These are phyloP conservation scores for Guadua angustifolia DNA, from an alignment of 176 grass and related monocot species.

Conservation along the genomic window DNA sequence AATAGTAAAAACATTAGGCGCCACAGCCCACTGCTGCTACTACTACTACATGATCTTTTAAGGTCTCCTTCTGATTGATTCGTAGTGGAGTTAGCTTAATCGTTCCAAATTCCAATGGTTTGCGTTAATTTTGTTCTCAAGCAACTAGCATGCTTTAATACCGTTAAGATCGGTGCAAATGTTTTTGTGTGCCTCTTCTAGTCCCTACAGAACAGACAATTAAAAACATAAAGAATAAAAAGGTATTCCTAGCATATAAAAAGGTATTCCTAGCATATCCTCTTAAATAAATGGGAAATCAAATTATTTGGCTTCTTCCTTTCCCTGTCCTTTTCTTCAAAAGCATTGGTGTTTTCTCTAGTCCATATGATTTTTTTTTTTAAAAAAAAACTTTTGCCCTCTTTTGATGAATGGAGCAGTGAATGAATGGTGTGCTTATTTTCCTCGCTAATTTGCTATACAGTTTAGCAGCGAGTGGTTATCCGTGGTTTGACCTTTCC, in stretches of 20 bases:
- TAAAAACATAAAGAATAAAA: background rate
- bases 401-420: background rate
- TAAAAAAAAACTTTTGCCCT: background rate
- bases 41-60: background rate
- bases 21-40: background rate
- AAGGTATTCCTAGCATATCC: background rate
- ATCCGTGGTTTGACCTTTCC: constrained; percentile 14
- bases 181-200: constrained; percentile 22
- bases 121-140: constrained; percentile 3
- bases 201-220: background rate
- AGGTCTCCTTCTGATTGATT: background rate
- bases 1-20: background rate
- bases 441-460: background rate
- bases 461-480: background rate
- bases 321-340: background rate
- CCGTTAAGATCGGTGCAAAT: background rate
- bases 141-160: background rate
- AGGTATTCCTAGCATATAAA: background rate
- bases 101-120: background rate
- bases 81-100: constrained; percentile 1
- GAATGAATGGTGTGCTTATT: background rate
- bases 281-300: background rate
- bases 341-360: background rate
- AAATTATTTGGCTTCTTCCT: background rate
- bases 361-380: background rate